Evolutionary conservation across 305 asterid genomes (phyloP), one percentile per base, ranked within the genome.

Genomic region (Monarda citriodora): DNA sequence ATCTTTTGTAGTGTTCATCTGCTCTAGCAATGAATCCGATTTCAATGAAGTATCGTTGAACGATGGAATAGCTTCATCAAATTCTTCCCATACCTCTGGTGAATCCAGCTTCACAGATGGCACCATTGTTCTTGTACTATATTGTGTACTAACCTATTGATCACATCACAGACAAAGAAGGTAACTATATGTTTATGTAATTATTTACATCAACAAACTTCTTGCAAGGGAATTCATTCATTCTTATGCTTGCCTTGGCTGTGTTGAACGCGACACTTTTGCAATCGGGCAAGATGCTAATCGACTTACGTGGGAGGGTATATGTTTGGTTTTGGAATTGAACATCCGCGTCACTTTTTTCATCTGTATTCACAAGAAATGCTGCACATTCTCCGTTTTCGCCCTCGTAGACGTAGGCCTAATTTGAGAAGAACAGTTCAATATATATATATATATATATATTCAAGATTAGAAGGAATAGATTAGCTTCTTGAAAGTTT

Each of bases 241-340:
- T 55, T 29, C 55, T 42, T 40, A 29, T 49, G 65, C 80, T 58
- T 80, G 62, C 99, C 90, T 80, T 74, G 12, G 92, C 95, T 23
- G 97, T 89, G 79, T 93, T 89, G 69, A 87, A 93, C n/a, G 79
- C 86, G 53, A 63, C 95, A 1, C 40, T 72, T 48, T 63, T 77
- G 83, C 96, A 89, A 61, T 93, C 95, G 2, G 95, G 95, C 63
- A 93, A 68, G 72, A 93, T 87, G 83, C 95, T 87, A 65, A 93
- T 85, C 38, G 99, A 93, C 48, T 68, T 67, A 11, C 61, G 87
- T 59, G 95, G 92, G 61, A 93, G 79, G 37, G 59, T 45, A 36
- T 74, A 87, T 0, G 76, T 63, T 2, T 48, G 69, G 58, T 82
- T 76, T 60, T 56, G 74, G 64, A 93, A 93, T 22, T 71, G 78